Conservation (phyloP, 2,329 filamentous ascomycete genomes). For the Monosporascus sp. region DNA sequence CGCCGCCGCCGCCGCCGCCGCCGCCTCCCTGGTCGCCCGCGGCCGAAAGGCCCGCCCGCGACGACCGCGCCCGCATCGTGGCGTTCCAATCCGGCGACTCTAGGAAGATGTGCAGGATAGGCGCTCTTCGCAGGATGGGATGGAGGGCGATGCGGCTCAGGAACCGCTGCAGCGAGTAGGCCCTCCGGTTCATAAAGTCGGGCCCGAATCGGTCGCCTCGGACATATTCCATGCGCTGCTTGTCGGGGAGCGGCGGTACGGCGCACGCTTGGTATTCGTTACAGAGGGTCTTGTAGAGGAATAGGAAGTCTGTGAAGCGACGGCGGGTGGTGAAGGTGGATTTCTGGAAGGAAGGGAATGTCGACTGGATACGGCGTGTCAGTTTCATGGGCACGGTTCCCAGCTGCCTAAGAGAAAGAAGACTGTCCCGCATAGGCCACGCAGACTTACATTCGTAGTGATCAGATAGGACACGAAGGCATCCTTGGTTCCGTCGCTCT, state of each 20-base stretch:
- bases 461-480: conserved; percentile 94
- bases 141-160: conserved; percentile 81
- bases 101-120: conserved; percentile 81
- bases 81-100: conserved; percentile 96
- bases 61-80: conserved; percentile 76
- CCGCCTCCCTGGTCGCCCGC: conserved; percentile 34
- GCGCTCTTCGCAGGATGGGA: conserved; percentile 77
- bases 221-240: conserved; percentile 99
- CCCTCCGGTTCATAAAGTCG: conserved; percentile 85
- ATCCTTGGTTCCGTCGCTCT: conserved; percentile 94
- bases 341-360: conserved; percentile 89
- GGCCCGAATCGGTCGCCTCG: conserved; percentile 90
- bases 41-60: conserved; percentile 49
- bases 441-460: conserved; percentile 68
- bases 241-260: conserved; percentile 91
- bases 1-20: conserved; percentile 63
- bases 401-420: neutral
- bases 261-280: conserved; percentile 88
- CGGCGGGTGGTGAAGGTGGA: conserved; percentile 74
- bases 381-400: neutral
- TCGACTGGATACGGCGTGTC: conserved; percentile 55
- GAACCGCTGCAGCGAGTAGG: conserved; percentile 88
- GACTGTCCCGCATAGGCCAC: neutral
- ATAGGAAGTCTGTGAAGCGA: conserved; percentile 96
- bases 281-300: conserved; percentile 84